Conservation (phyloP, 345 rosid genomes). For the Crucihimalaya himalaica region DNA sequence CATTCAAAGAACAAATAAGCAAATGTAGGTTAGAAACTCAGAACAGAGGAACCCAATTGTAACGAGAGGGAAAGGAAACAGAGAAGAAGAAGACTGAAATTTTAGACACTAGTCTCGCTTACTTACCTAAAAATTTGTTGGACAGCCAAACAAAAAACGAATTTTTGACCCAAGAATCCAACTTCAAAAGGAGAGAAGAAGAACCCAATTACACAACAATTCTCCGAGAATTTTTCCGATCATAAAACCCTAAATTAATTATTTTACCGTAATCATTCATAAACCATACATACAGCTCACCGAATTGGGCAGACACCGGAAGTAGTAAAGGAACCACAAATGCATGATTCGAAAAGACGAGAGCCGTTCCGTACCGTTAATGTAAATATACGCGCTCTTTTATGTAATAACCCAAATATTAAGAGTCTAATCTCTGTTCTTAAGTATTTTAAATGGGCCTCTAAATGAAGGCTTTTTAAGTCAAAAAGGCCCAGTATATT, state of each 20-base stretch:
- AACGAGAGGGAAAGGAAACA: not conserved
- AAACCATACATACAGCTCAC: not conserved
- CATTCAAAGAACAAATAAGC: not conserved
- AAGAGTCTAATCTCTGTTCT: not conserved
- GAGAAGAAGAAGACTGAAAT: not conserved
- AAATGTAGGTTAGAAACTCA: not conserved
- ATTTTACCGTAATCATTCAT: not conserved
- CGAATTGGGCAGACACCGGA: not conserved
- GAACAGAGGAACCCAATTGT: not conserved
- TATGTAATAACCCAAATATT: not conserved
- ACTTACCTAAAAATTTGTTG: not conserved
- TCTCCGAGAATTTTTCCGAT: not conserved
- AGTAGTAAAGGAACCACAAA: not conserved
- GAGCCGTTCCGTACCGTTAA: conserved; percentile 15
- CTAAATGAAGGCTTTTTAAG: conserved; percentile 7
- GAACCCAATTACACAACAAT: not conserved
- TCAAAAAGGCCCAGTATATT: not conserved
- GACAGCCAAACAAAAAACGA: not conserved
- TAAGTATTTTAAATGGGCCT: not conserved
- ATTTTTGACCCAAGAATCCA: not conserved
- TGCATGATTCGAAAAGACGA: not conserved
- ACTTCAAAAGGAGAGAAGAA: not conserved
- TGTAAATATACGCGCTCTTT: conserved; percentile 19
- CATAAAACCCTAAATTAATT: not conserved
- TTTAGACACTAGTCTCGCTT: not conserved